Conservation (phyloP, 768 basidiomycete species). For the Leccinum uliginosum region DNA sequence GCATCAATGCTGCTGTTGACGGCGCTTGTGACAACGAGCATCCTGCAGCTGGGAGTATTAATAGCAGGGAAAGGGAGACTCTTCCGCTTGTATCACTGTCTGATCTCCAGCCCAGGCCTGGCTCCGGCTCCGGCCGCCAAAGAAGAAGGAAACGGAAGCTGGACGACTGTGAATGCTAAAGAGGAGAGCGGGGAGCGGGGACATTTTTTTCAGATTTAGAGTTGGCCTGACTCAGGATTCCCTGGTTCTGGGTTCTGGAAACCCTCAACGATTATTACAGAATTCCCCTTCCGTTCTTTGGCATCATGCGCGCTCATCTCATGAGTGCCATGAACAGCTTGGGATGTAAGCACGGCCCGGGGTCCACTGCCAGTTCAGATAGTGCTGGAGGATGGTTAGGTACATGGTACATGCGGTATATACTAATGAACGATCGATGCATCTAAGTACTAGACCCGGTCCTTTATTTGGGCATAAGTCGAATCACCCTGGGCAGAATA, state of each 20-base stretch:
- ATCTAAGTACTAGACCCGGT: not conserved
- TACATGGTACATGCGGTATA: not conserved
- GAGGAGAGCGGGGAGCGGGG: not conserved
- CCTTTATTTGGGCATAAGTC: not conserved
- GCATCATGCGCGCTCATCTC: not conserved
- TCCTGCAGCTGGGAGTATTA: not conserved
- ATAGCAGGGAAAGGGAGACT: not conserved
- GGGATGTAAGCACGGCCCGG: not conserved
- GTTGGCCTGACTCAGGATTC: not conserved
- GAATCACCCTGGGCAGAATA: not conserved
- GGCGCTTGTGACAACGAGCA: not conserved
- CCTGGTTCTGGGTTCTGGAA: not conserved
- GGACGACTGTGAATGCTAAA: conserved; percentile 8
- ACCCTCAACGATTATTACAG: not conserved
- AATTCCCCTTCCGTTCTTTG: not conserved
- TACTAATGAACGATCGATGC: not conserved
- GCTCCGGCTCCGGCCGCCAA: not conserved
- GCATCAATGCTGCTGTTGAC: not conserved
- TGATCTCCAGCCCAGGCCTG: not conserved
- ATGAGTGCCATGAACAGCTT: not conserved
- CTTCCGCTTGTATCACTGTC: not conserved
- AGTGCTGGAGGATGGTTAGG: not conserved
- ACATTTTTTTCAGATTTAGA: not conserved
- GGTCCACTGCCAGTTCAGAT: not conserved
- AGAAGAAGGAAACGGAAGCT: conserved; percentile 24